Evolutionary conservation across 805 yeast species (phyloP), one percentile per base, ranked within the genome.

Genomic region (Candida yuanshanica): DNA sequence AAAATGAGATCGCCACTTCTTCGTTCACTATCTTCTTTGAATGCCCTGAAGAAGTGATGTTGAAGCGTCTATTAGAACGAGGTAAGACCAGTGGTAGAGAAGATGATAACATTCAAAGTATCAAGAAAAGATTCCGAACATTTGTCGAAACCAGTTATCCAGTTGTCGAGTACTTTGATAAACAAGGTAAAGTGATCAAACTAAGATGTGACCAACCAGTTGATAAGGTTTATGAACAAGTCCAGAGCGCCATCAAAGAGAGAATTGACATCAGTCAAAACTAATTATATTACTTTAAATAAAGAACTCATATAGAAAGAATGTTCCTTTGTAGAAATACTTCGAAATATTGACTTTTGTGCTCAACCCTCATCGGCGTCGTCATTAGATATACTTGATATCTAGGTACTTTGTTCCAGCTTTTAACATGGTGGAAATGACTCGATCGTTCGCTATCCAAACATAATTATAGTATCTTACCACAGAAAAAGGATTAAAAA

Each of bases 71-170:
- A 47, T 67, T 91, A 45, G 85, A 88, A 63, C 79, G 99, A 64
- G 96, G 96, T 23, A 84, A 91, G 69, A 91, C 96, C 12, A 81
- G 93, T 55, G 99, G 99, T 25, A 80, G 99, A 61, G 60, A 84
- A 21, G 99, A 91, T 62, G 99, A 91, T 62, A 91, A 91, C 64
- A 75, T 83, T 42, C 97, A 90, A 60, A 80, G 91, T 48, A 90
- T 93, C 62, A 80, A 74, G 58, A 90, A 93, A 68, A 78, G 99
- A 63, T 91, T 91, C 70, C 77, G 69, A 53, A 83, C 91, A 11
- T 91, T 91, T 55, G 62, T 81, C 33, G 95, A 88, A 35, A 89
- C 97, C 4, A 81, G 91, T 50, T 83, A 83, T 86, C 99, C 99
- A 4, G 98, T 93, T 13, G 87, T 93, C 35, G 84, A 90, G 41